Evolutionary conservation across 805 yeast species (phyloP).

Genomic region (Kodamaea kaohsiungensis): DNA sequence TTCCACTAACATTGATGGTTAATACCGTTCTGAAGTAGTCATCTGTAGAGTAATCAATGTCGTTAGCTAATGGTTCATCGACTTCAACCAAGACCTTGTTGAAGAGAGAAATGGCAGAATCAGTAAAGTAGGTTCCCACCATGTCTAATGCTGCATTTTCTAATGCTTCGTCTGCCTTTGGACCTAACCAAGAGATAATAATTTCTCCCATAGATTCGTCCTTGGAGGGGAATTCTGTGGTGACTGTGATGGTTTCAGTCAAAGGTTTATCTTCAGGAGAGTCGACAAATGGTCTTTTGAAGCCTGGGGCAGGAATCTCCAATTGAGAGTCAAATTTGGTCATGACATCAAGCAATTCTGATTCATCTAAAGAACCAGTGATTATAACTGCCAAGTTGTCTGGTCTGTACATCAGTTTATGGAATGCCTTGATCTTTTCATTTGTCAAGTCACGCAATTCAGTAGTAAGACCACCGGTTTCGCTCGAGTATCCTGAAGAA

Average conservation of each 20-base stretch:
- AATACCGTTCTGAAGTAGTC: constrained; percentile 67
- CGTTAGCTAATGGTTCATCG: constrained; percentile 78
- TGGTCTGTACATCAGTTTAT: constrained; percentile 69
- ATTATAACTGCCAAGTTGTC: constrained; percentile 81
- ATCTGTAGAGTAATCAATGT: constrained; percentile 68
- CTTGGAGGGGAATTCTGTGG: constrained; percentile 80
- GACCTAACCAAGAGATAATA: constrained; percentile 79
- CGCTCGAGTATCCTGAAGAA: constrained; percentile 82
- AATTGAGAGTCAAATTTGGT: constrained; percentile 60
- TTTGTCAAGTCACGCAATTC: constrained; percentile 74
- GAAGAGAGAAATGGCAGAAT: constrained; percentile 74
- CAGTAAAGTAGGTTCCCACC: constrained; percentile 72
- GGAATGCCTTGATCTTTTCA: constrained; percentile 76
- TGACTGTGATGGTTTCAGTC: constrained; percentile 40
- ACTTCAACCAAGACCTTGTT: constrained; percentile 74
- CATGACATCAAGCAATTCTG: constrained; percentile 64
- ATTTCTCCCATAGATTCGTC: constrained; percentile 85
- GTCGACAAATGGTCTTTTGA: constrained; percentile 79
- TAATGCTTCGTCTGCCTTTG: constrained; percentile 52
- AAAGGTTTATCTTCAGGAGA: constrained; percentile 48
- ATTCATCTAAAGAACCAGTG: constrained; percentile 82
- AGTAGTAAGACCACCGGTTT: constrained; percentile 87
- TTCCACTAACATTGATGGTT: constrained; percentile 62
- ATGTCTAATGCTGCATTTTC: constrained; percentile 70
- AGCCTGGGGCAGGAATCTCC: constrained; percentile 36